Base-by-base conservation (phyloP, 163 green algal genomes). In the Coccomyxa subellipsoidea region DNA sequence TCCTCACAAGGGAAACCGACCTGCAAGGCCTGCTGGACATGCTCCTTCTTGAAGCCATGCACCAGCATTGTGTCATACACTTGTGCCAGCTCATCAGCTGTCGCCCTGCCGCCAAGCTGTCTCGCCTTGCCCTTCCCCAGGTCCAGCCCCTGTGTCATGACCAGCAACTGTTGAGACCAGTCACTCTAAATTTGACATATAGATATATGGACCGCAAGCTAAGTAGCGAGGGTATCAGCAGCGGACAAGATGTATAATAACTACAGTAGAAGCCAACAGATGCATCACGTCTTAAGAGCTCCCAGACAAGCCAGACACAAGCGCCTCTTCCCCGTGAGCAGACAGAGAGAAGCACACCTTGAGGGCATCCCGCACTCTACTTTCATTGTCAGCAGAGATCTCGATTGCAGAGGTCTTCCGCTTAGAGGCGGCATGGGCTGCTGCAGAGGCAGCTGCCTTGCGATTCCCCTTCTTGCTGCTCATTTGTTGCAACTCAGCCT, bases 351-450 rank as follows among this genome's bases (percentile, higher is more conserved):
- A 15, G n/a, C 31, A 31, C 40, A 89, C 85, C 76, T 81, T 72
- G 10, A 89, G 69, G 7, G 85, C 85, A 9, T 81, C 29, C 0
- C 85, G 83, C 12, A 87, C 85, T 31, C 78, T 70, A 27, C 82
- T 78, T 76, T 90, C 84, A 75, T 80, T 69, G 36, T 80, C 47
- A 36, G 81, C 80, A 32, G 81, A 53, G 21, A 90, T 69, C 34
- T 88, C 81, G 0, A 90, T 81, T 10, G 82, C 75, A 21, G 81
- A 82, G 27, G 78, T 84, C 71, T 85, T 85, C 36, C 85, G 86
- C 70, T 86, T 88, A 12, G 70, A 79, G 23, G 86, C 86, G 18
- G 86, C 82, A 59, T 90, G 86, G 36, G 86, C 86, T 38, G 85
- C 85, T 29, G 77, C 77, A 32, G 84, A 81, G 86, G 76, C 76